Conservation (phyloP, 108 stramenopile genomes). For the Mediolabrus comicus region DNA sequence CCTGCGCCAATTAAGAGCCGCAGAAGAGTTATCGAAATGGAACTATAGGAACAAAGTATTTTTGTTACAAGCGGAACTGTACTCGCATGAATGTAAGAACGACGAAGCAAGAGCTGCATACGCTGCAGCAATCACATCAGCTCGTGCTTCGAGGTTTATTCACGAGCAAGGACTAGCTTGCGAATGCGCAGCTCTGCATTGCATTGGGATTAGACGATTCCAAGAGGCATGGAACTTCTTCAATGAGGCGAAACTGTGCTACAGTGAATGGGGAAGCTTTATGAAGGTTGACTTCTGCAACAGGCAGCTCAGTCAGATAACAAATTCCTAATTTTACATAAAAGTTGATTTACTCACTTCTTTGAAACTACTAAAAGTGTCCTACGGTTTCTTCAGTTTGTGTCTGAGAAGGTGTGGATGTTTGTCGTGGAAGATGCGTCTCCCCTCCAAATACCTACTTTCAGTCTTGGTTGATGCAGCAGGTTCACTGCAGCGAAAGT, state of each 20-base stretch:
- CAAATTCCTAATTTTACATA: background rate
- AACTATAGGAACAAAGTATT: slow-evolving; percentile 27
- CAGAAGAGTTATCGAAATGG: slow-evolving; percentile 13
- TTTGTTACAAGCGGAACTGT: slow-evolving; percentile 13
- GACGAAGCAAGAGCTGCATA: background rate
- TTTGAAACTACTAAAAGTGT: too few species aligned
- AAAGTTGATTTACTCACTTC: too few species aligned
- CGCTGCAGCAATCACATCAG: slow-evolving; percentile 1
- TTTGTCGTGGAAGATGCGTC: background rate
- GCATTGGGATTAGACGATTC: background rate
- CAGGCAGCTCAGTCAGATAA: background rate
- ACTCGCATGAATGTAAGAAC: background rate
- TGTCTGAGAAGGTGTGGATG: background rate
- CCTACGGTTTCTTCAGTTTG: background rate
- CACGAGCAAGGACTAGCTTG: slow-evolving; percentile 7
- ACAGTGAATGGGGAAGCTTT: background rate
- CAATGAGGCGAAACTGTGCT: background rate
- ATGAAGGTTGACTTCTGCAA: slow-evolving; percentile 1
- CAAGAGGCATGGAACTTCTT: background rate
- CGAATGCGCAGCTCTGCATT: slow-evolving; percentile 1
- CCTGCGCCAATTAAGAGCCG: background rate
- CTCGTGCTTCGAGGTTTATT: background rate
- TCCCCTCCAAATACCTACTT: background rate
- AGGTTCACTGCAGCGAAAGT: background rate
- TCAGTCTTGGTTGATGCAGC: background rate